Conservation (phyloP, 768 basidiomycete genomes). For the Lentinus brumalis region DNA sequence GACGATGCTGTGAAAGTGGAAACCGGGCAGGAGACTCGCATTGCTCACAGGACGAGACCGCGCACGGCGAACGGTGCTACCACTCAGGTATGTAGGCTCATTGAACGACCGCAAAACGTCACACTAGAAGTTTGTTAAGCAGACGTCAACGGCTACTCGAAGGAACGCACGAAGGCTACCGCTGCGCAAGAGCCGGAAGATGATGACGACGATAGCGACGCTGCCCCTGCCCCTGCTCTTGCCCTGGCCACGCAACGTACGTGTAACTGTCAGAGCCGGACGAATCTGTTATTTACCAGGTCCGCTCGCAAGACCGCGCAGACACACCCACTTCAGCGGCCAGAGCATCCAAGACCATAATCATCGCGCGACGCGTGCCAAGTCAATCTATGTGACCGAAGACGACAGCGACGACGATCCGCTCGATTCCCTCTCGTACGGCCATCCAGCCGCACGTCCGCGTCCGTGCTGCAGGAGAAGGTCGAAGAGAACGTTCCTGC, state of each 20-base stretch:
- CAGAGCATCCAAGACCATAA: not conserved
- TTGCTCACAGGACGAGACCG: slow-evolving; percentile 22
- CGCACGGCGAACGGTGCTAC: slow-evolving; percentile 22
- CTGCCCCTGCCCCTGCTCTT: slow-evolving; percentile 3
- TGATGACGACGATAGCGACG: slow-evolving; percentile 14
- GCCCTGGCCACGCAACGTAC: slow-evolving; percentile 26
- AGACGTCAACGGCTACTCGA: slow-evolving; percentile 3
- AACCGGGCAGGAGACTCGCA: slow-evolving; percentile 6
- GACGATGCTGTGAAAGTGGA: slow-evolving; percentile 8
- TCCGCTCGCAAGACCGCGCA: slow-evolving; percentile 19
- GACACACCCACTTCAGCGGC: slow-evolving; percentile 16
- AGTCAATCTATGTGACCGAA: slow-evolving; percentile 5
- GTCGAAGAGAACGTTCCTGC: slow-evolving; percentile 12
- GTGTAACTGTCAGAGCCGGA: slow-evolving; percentile 17
- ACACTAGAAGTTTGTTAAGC: not conserved
- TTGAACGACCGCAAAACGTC: too few relatives aligned
- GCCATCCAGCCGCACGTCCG: slow-evolving; percentile 11
- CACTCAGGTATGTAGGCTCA: slow-evolving; percentile 22
- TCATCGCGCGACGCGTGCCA: slow-evolving; percentile 11
- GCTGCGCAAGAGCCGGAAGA: slow-evolving; percentile 6
- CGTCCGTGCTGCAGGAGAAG: slow-evolving; percentile 22
- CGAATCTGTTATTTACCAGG: slow-evolving; percentile 12
- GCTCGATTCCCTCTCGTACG: slow-evolving; percentile 20
- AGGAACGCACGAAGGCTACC: not conserved
- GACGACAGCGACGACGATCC: slow-evolving; percentile 23